Percentiles rank a stretch among this genome's conserved stretches.
Evolutionary conservation across 306 rosid species (phyloP).

Genomic region (Rosa rugosa): DNA sequence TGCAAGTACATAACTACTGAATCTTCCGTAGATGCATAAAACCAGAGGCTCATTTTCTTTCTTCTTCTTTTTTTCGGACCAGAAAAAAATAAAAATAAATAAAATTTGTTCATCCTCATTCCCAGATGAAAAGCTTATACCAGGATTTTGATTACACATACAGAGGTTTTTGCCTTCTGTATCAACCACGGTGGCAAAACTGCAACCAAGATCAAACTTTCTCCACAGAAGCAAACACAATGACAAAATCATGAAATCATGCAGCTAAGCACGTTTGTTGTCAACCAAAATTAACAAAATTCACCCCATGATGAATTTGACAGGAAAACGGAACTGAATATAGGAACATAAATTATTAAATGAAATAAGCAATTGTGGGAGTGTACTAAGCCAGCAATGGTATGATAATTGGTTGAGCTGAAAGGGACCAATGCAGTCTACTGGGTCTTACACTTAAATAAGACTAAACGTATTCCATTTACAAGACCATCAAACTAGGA

Average conservation of each 20-base stretch:
- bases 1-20: constrained; percentile 6
- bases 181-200: constrained; percentile 16
- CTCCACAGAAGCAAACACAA: neutral
- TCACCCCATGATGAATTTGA: neutral
- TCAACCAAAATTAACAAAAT: neutral
- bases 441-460: constrained; percentile 5
- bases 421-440: neutral
- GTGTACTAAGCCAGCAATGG: neutral
- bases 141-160: too few species aligned
- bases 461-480: neutral
- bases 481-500: neutral
- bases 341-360: neutral
- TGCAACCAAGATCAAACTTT: neutral
- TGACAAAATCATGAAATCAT: neutral
- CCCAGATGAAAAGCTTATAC: too few species aligned
- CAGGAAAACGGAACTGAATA: neutral
- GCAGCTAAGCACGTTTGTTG: neutral
- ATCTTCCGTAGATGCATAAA: neutral
- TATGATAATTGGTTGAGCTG: neutral
- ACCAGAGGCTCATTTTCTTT: neutral
- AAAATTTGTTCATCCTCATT: too few species aligned
- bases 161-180: constrained; percentile 22
- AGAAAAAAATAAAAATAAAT: neutral
- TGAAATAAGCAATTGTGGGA: neutral
- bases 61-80: too few species aligned